A percentile compares a stretch with the other conserved stretches of the same genome.
Conservation (phyloP, 2,329 filamentous ascomycete genomes). For the Colletotrichum sp. region DNA sequence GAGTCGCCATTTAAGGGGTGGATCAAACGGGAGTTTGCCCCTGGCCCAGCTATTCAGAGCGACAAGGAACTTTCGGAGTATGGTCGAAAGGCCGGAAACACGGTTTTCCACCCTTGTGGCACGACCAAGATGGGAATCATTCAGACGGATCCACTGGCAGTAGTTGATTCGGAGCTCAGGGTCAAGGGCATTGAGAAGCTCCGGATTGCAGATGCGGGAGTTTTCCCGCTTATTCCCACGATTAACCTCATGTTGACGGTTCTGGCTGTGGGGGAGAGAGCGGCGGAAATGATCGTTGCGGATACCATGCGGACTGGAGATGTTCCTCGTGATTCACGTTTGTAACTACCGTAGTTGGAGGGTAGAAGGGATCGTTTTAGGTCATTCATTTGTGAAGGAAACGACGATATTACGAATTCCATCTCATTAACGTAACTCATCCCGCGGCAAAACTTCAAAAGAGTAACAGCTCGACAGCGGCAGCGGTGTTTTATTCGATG, state of each 20-base stretch:
- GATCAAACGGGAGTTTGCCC: background rate
- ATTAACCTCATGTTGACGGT: background rate
- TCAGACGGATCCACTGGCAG: background rate
- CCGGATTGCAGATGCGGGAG: background rate
- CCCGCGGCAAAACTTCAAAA: background rate
- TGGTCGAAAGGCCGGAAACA: background rate
- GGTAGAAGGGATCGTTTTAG: background rate
- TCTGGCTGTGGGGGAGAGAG: background rate
- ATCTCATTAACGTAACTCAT: background rate
- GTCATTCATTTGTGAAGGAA: background rate
- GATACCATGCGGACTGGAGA: background rate
- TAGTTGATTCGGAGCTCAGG: background rate
- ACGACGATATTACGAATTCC: background rate
- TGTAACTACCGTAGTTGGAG: background rate
- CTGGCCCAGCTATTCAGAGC: background rate
- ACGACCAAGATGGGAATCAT: background rate
- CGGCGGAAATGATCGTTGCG: background rate
- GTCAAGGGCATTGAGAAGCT: background rate
- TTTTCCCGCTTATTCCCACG: background rate
- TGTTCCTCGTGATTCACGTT: background rate
- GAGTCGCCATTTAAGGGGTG: background rate
- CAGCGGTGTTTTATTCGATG: too few species aligned
- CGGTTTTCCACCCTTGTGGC: background rate
- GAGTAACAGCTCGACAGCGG: background rate
- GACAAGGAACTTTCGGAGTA: background rate